Conservation (phyloP, 2,329 filamentous ascomycete genomes). For the Fusarium odoratissimum region DNA sequence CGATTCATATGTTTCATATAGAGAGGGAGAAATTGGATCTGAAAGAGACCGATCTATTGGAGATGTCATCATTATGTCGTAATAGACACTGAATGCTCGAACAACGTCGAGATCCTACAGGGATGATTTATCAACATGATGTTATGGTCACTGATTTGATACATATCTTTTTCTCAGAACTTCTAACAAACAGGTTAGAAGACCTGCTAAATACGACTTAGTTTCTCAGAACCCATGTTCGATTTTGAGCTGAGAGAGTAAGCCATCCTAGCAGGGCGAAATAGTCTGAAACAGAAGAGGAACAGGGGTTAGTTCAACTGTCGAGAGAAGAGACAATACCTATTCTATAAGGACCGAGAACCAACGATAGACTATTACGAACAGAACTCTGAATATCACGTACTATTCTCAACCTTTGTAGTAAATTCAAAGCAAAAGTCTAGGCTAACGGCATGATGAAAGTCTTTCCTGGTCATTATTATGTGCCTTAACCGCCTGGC, state of each 20-base stretch:
- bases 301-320: background rate
- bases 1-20: slow-evolving; percentile 26
- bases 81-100: background rate
- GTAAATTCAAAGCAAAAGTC: background rate
- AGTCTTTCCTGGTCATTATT: background rate
- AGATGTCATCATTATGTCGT: background rate
- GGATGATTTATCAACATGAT: background rate
- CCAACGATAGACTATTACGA: background rate
- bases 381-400: background rate
- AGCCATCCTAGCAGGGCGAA: slow-evolving; percentile 9
- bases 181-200: background rate
- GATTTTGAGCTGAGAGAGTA: slow-evolving; percentile 4
- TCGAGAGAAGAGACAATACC: slow-evolving; percentile 6
- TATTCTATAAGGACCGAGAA: background rate
- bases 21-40: background rate
- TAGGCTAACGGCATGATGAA: background rate
- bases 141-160: background rate
- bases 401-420: background rate
- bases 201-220: background rate
- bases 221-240: slow-evolving; percentile 2
- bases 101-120: background rate
- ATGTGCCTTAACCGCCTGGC: background rate
- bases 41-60: background rate
- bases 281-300: slow-evolving; percentile 1
- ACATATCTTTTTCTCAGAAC: background rate